These are phyloP conservation scores for Pyrenula massariospora DNA, from an alignment of 495 filamentous ascomycete genomes.

Conservation along the genomic window DNA sequence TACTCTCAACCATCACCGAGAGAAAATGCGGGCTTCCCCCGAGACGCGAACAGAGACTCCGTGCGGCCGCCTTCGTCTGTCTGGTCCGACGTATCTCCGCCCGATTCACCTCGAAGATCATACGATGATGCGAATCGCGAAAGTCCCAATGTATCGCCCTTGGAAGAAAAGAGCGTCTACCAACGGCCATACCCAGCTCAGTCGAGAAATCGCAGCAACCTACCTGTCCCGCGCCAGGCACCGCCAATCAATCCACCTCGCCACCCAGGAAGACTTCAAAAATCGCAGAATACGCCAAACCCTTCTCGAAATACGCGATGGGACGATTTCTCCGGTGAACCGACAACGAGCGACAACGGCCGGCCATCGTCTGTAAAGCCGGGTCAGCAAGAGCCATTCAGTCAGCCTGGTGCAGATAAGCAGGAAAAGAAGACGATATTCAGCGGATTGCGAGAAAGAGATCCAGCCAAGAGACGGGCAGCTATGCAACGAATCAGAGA, in stretches of 20 bases:
- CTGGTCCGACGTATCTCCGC: conserved; percentile 31
- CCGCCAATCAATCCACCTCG: conserved; percentile 4
- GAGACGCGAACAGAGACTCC: background rate
- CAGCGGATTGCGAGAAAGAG: conserved; percentile 8
- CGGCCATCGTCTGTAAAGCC: conserved; percentile 5
- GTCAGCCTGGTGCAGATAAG: background rate
- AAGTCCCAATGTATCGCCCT: conserved; percentile 34
- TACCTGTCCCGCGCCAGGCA: conserved; percentile 12
- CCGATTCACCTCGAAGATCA: conserved; percentile 20
- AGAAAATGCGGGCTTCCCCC: background rate
- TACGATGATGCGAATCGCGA: conserved; percentile 12
- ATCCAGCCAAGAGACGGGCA: conserved; percentile 8
- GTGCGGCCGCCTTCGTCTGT: too few species aligned
- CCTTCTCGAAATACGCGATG: conserved; percentile 21
- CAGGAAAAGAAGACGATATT: conserved; percentile 8
- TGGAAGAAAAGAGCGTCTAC: conserved; percentile 16
- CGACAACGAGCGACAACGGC: conserved; percentile 24
- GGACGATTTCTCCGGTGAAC: conserved; percentile 40
- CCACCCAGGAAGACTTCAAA: background rate
- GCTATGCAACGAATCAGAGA: conserved; percentile 7
- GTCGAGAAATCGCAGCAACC: conserved; percentile 9
- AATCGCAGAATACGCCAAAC: conserved; percentile 3
- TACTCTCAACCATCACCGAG: conserved; percentile 29
- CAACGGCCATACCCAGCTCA: conserved; percentile 1
- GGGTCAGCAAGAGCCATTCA: conserved; percentile 1